Base-by-base conservation (phyloP, 768 basidiomycete genomes). In the Gautieria morchelliformis region DNA sequence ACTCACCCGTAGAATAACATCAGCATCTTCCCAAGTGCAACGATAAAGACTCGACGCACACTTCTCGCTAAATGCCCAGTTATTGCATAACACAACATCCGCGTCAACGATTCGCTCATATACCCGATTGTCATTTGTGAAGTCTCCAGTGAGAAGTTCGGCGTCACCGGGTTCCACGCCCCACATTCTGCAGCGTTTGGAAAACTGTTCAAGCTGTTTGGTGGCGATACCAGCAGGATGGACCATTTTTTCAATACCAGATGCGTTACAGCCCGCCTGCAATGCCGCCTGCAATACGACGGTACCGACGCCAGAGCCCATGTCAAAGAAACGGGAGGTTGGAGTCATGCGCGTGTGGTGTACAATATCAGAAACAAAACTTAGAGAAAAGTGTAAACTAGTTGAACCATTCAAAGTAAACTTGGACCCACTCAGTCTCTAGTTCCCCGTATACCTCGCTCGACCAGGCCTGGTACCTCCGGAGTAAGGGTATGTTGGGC, bases 61-160 rank as follows among this genome's bases (percentile, higher is more conserved):
- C 52, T 80, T 78, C 63, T 85, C 80, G 60, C 78, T 75, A 66
- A 92, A 93, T 1, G 87, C 87, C 70, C 89, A 92, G 67, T 92
- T 93, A 67, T 93, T 90, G 54, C 91, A 86, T 60, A 98, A 72
- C 8, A 99, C 85, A 1, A 99, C 90, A 65, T 98, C 93, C 2
- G 96, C 95, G 63, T 84, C 71, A 9, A 78, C 67, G 56, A 99
- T 77, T 51, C 92, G 73, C 66, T 83, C 80, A 44, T 82, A 76
- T 15, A 93, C 82, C 40, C 84, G 74, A 22, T 65, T 66, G 65
- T 85, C 83, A 56, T 76, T 72, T 50, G 92, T 74, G 82, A 99
- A 96, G 66, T 97, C 84, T 0, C 90, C 92, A 66, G 94, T 79
- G 67, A 88, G 84, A 12, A 90, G 72, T 67, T 89, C 85, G 27